Base-by-base conservation (phyloP, 768 basidiomycete species). In the Lentinula sp. region DNA sequence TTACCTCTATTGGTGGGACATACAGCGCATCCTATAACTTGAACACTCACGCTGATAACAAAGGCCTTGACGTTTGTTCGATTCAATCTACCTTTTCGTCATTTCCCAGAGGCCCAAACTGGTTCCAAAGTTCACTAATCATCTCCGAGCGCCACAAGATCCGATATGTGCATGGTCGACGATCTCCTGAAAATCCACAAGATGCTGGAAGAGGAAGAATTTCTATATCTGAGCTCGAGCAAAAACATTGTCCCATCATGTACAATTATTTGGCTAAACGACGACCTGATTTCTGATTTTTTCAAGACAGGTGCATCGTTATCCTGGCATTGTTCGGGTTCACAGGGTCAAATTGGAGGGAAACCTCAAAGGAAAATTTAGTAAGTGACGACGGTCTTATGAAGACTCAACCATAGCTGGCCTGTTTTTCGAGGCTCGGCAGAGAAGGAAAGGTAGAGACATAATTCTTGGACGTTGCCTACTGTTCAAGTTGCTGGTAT, bases 401-500 rank as follows among this genome's bases (percentile, higher is more conserved):
- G 37, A 61, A 52, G 46, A 62, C 73, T 23, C 75, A 74, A 67
- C 23, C 74, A 78, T 48, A 69, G 71, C 12, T 68, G 68, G 12
- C 59, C 73, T 45, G 68, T 12, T 71, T 71, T 3, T 67, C 76
- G 1, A 52, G 69, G 8, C 69, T 80, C 1, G 63, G 65, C 1
- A 39, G 65, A n/a, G 52, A 66, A 1, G 64, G 67, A 12, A 66
- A 69, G 32, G 65, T 66, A 20, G 70, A 23, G 3, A 23, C 77
- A 10, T 70, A 79, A 41, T 66, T 79, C 1, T 68, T 79, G 12
- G 79, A 80, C 59, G 65, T 78, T 18, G 78, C 75, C 2, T 80
- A 78, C 62, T 78, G 76, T n/a, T n/a, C n/a, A n/a, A n/a, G n/a
- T 61, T 80, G 78, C 79, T 35, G 54, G 71, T 69, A 28, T 33